A percentile compares a stretch with the other conserved stretches of the same genome.
Conservation (phyloP, 139 green algal genomes). For the Volvox africanus region DNA sequence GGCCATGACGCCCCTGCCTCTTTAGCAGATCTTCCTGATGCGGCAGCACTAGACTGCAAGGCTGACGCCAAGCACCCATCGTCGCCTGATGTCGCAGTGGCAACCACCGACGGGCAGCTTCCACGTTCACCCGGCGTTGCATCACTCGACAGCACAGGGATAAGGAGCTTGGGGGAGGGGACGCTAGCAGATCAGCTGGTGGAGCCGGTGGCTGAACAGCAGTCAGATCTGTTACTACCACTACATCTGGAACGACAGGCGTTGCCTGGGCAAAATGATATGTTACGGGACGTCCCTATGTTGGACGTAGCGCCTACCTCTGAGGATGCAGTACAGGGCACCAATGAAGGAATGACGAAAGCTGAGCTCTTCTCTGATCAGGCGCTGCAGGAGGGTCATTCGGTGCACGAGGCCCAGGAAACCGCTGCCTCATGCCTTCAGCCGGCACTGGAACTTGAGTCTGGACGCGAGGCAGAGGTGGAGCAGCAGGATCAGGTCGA, state of each 20-base stretch:
- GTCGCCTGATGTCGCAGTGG: constrained; percentile 7
- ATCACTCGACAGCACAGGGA: neutral
- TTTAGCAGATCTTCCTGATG: neutral
- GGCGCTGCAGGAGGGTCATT: neutral
- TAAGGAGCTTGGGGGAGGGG: neutral
- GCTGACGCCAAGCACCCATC: constrained; percentile 11
- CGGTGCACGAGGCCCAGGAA: neutral
- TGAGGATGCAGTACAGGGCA: neutral
- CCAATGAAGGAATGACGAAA: neutral
- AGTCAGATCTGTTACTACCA: neutral
- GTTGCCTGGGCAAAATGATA: neutral
- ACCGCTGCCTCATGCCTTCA: neutral
- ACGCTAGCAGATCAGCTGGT: neutral
- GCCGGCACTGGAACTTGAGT: neutral
- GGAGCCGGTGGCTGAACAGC: neutral
- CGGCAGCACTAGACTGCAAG: neutral
- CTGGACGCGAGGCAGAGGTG: neutral
- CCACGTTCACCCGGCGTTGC: constrained; percentile 5
- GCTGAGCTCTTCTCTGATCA: neutral
- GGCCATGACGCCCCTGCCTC: neutral
- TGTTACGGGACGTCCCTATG: neutral
- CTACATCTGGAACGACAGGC: neutral
- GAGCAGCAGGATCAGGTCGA: constrained; percentile 41
- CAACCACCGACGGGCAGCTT: neutral
- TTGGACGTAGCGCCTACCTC: neutral